These are phyloP conservation scores for Podaxis carcinomalis DNA, from an alignment of 768 basidiomycete genomes.

Conservation along the genomic window DNA sequence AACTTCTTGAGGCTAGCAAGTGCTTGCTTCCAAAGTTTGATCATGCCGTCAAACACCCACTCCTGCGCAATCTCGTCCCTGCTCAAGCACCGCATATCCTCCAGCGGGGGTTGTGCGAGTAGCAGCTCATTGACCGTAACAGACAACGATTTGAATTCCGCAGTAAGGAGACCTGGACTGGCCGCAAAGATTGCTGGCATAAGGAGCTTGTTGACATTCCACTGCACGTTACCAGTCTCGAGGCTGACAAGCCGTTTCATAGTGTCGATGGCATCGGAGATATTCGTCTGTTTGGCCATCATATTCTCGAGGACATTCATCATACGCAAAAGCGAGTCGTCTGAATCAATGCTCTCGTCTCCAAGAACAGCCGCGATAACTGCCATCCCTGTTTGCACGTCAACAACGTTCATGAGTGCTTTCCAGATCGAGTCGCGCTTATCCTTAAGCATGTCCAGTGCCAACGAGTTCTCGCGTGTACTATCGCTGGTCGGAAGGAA, in stretches of 20 bases:
- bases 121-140: slow-evolving; percentile 8
- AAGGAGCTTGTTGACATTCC: slow-evolving; percentile 30
- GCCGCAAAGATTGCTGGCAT: slow-evolving; percentile 22
- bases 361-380: slow-evolving; percentile 52
- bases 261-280: slow-evolving; percentile 50
- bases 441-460: slow-evolving; percentile 17
- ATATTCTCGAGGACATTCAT: slow-evolving; percentile 51
- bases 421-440: slow-evolving; percentile 41
- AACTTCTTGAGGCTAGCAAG: slow-evolving; percentile 39
- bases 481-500: slow-evolving; percentile 38
- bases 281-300: slow-evolving; percentile 47
- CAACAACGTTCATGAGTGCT: slow-evolving; percentile 47
- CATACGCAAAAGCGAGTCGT: slow-evolving; percentile 41
- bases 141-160: slow-evolving; percentile 18
- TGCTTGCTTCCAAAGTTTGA: slow-evolving; percentile 50
- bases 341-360: slow-evolving; percentile 20
- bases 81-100: slow-evolving; percentile 55
- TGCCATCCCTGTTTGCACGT: slow-evolving; percentile 44
- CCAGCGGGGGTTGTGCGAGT: slow-evolving; percentile 45
- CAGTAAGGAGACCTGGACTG: slow-evolving; percentile 20
- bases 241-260: slow-evolving; percentile 35
- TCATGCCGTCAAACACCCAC: slow-evolving; percentile 48
- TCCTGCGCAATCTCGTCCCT: slow-evolving; percentile 50
- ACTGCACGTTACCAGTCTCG: slow-evolving; percentile 30
- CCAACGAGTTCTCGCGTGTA: neutral